Evolutionary conservation across 2,329 filamentous ascomycete species (phyloP).

Genomic region (Davidsoniella australis): DNA sequence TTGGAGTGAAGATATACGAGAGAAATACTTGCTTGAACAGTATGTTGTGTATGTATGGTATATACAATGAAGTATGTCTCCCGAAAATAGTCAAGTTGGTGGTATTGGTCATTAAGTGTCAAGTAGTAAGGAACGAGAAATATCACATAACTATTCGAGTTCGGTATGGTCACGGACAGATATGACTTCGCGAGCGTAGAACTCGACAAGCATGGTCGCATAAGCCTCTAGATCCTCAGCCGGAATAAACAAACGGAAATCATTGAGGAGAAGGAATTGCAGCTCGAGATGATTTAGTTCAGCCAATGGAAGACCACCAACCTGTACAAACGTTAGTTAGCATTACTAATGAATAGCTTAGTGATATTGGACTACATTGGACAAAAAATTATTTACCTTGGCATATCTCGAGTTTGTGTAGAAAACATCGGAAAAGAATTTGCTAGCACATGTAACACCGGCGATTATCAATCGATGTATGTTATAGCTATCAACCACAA

Average conservation of each 20-base stretch:
- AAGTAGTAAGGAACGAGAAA: too few species aligned
- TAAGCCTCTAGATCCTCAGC: slow-evolving; percentile 95
- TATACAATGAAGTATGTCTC: not conserved
- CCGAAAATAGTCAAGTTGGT: too few species aligned
- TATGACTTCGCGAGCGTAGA: slow-evolving; percentile 84
- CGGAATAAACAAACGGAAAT: slow-evolving; percentile 82
- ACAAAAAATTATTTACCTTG: slow-evolving; percentile 47
- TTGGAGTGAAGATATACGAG: too few species aligned
- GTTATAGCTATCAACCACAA: slow-evolving; percentile 97
- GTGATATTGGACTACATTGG: not conserved
- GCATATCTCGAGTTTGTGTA: slow-evolving; percentile 98
- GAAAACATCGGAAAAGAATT: slow-evolving; percentile 98
- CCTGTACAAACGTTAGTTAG: slow-evolving; percentile 34
- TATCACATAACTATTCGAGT: too few species aligned
- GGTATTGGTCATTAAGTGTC: too few species aligned
- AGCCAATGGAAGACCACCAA: slow-evolving; percentile 77
- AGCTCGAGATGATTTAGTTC: slow-evolving; percentile 94
- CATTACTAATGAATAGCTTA: not conserved
- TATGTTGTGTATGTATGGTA: not conserved
- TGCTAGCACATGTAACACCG: slow-evolving; percentile 94
- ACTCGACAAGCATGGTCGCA: slow-evolving; percentile 95
- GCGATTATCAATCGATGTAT: slow-evolving; percentile 94
- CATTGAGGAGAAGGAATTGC: slow-evolving; percentile 88
- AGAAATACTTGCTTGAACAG: not conserved
- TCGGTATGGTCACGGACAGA: not conserved